Conservation (phyloP, 495 filamentous ascomycete genomes). For the Xylaria scruposa region DNA sequence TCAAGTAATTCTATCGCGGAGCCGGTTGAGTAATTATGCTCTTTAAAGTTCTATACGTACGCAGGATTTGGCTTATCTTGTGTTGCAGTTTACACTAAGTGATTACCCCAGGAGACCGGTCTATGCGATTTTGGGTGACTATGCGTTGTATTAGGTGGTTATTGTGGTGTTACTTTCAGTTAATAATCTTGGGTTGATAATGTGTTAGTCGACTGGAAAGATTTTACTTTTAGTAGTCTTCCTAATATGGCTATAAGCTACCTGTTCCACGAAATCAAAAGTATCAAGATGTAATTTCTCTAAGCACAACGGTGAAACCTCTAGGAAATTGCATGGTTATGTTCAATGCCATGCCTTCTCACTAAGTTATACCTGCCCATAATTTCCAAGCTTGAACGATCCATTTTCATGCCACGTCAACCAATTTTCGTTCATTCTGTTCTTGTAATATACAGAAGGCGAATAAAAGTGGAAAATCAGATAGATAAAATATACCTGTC, state of each 20-base stretch:
- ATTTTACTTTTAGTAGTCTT: not conserved
- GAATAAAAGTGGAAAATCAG: not conserved
- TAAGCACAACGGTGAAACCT: not conserved
- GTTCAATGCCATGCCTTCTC: not conserved
- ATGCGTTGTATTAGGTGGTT: not conserved
- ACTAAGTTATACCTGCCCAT: not conserved
- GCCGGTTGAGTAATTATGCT: not conserved
- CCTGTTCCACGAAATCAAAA: not conserved
- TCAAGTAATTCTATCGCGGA: not conserved
- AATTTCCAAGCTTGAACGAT: not conserved
- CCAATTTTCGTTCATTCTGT: too few relatives aligned
- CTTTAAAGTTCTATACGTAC: not conserved
- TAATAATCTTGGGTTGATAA: not conserved
- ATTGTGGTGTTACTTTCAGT: not conserved
- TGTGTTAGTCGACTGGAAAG: not conserved
- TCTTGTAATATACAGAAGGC: too few relatives aligned
- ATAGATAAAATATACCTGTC: not conserved
- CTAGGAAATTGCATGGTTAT: not conserved
- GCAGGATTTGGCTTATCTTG: not conserved
- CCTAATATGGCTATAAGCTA: not conserved
- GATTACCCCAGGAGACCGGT: not conserved
- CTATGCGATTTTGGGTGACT: not conserved
- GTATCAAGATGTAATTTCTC: not conserved
- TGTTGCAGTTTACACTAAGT: not conserved
- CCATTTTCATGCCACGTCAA: not conserved